Evolutionary conservation across 306 rosid species (phyloP), one percentile per base, ranked within the genome.

Genomic region (Arachis stenosperma): DNA sequence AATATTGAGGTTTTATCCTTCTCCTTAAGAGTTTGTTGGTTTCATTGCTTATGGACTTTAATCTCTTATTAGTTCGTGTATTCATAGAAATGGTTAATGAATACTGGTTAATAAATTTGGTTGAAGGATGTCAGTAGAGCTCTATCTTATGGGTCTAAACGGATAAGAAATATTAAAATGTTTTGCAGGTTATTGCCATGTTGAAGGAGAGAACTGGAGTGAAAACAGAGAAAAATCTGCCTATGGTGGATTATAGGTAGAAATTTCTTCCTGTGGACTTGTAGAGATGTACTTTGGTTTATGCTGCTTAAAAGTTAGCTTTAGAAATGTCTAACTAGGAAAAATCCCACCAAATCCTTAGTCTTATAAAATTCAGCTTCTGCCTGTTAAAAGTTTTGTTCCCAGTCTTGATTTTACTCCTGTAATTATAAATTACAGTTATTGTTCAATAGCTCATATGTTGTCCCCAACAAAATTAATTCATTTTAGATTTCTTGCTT

Each of bases 241-340:
- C 90, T 71, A 67, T 63, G 87, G 92, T 91, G 63, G 95, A 89
- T 79, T 94, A 88, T 91, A 89, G 95, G 98, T 94, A 72, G 67
- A 47, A 66, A 76, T 81, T 74, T 79, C 57, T 71, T 76, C 43
- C 75, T 10, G 60, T 65, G 4, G 74, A 50, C 47, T 78, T 61
- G 64, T 74, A 75, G 42, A 57, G 37, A 30, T 10, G 64, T 53
- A 36, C 56, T 6, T 40, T 65, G 66, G 78, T 67, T 30, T 61
- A 56, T 71, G 43, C 52, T 33, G 29, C 54, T 53, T 57, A 46
- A 57, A 79, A 42, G 65, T 83, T 30, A 41, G 37, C 67, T 62
- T n/a, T 39, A 61, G 42, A 59, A 83, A 53, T 63, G 60, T 50
- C 51, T 22, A 63, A 71, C 33, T n/a, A 46, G 48, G 69, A n/a